Conservation (phyloP, 768 basidiomycete species). For the Phaeotremella fagi region DNA sequence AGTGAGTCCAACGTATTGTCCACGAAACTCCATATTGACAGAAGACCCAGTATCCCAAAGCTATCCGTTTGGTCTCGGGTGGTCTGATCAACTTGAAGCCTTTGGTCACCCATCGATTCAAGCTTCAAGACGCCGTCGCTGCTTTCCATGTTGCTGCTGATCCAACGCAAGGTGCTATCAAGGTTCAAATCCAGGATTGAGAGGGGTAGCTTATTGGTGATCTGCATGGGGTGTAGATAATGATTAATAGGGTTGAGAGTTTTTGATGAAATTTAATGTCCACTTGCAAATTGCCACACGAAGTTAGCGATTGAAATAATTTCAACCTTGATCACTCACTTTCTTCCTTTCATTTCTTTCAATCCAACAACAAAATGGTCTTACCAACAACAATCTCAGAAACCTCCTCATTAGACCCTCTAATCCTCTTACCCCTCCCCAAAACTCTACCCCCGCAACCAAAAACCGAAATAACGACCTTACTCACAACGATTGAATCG, state of each 20-base stretch:
- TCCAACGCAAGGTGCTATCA: constrained; percentile 48
- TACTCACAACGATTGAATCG: constrained; percentile 13
- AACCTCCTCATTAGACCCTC: constrained; percentile 27
- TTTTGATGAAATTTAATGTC: no score
- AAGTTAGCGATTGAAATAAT: background rate
- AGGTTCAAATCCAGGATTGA: constrained; percentile 47
- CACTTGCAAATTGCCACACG: no score
- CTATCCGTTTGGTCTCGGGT: constrained; percentile 47
- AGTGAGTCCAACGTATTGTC: constrained; percentile 14
- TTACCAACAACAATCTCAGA: constrained; percentile 22
- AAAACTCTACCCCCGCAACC: constrained; percentile 16
- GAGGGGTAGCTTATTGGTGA: background rate
- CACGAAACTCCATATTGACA: background rate
- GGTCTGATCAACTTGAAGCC: constrained; percentile 49
- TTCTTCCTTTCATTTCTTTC: background rate
- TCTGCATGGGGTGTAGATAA: no score
- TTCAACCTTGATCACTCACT: background rate
- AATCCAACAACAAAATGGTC: constrained; percentile 15
- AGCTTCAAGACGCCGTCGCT: constrained; percentile 47
- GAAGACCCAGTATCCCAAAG: constrained; percentile 48
- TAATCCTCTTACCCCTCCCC: constrained; percentile 26
- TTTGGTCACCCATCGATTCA: constrained; percentile 51
- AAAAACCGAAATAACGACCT: no score
- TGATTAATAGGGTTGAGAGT: no score
- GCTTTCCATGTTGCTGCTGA: constrained; percentile 51